Conservation (phyloP, 768 basidiomycete species). For the Termitomyces sp. region DNA sequence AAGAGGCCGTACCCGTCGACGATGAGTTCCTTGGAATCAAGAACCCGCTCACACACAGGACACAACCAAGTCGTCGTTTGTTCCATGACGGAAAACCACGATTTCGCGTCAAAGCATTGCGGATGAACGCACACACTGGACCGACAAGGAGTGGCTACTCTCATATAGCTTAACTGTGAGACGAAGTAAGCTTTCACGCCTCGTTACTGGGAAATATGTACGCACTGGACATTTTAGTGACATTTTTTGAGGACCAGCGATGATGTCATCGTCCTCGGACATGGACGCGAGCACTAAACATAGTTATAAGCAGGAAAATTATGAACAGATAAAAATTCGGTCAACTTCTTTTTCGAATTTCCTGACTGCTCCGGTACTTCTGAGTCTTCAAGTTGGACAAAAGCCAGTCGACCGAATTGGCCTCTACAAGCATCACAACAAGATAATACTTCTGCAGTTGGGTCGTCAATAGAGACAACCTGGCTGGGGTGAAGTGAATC, state of each 20-base stretch:
- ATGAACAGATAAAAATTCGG: background rate
- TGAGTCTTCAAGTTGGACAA: slow-evolving; percentile 65
- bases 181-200: slow-evolving; percentile 1
- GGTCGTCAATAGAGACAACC: slow-evolving; percentile 1
- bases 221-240: slow-evolving; percentile 91
- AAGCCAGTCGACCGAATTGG: slow-evolving; percentile 62
- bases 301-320: background rate
- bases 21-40: slow-evolving; percentile 79
- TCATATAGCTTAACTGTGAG: slow-evolving; percentile 76
- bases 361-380: slow-evolving; percentile 57
- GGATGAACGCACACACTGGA: slow-evolving; percentile 85
- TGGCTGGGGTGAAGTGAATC: background rate
- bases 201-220: slow-evolving; percentile 1
- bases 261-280: slow-evolving; percentile 85
- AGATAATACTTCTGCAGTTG: slow-evolving; percentile 78
- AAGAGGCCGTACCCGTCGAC: slow-evolving; percentile 72
- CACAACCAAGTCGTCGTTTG: slow-evolving; percentile 95
- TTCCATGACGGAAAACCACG: slow-evolving; percentile 94
- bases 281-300: slow-evolving; percentile 52
- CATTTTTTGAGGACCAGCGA: slow-evolving; percentile 86
- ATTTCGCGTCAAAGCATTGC: slow-evolving; percentile 92
- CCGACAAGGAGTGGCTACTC: slow-evolving; percentile 80
- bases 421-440: slow-evolving; percentile 79
- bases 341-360: slow-evolving; percentile 67
- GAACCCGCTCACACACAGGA: slow-evolving; percentile 81